Evolutionary conservation across 805 yeast species (phyloP), one percentile per base, ranked within the genome.

Genomic region (Yarrowia deformans): DNA sequence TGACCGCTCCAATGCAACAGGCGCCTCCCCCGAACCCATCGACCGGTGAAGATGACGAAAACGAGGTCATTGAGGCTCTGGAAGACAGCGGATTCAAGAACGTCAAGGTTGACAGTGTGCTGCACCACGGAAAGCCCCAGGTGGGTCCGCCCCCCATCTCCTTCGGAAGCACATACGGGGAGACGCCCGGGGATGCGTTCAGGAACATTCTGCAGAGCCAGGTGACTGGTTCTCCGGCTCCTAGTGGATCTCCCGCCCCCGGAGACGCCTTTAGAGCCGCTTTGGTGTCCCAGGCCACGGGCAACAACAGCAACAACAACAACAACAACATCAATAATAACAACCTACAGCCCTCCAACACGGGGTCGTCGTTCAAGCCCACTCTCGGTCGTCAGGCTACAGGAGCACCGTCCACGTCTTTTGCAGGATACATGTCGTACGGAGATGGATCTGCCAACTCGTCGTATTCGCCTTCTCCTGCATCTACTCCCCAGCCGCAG

Each of bases 91-190:
- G 88, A 75, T 92, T 92, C 78, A 88, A 86, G 66, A 88, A 90
- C 74, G 89, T 92, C 69, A 85, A 88, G 37, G 91, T 90, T 46
- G 97, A 92, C 75, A 87, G 91, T 68, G 93, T 89, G 3, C 85
- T 90, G 55, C 84, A 87, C 18, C 87, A 84, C 73, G 93, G 94
- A n/a, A 84, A 70, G 32, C 76, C 80, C 19, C 74, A 73, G 45
- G 75, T 84, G 0, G 90, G 92, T 0, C 79, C 89, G 0, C 74
- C 77, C 12, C 75, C 77, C 3, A 40, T 46, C 40, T 18, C 69
- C 23, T 63, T 67, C 50, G 68, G 67, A n/a, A 60, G 54, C 43
- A 35, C 39, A 4, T 68, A 39, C 37, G 60, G 46, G 8, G 69
- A 60, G 23, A 42, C 68, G 13, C 48, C 68, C n/a, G 68, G 70